Evolutionary conservation across 2,329 filamentous ascomycete genomes (phyloP).

Genomic region (Microcera coccophila): DNA sequence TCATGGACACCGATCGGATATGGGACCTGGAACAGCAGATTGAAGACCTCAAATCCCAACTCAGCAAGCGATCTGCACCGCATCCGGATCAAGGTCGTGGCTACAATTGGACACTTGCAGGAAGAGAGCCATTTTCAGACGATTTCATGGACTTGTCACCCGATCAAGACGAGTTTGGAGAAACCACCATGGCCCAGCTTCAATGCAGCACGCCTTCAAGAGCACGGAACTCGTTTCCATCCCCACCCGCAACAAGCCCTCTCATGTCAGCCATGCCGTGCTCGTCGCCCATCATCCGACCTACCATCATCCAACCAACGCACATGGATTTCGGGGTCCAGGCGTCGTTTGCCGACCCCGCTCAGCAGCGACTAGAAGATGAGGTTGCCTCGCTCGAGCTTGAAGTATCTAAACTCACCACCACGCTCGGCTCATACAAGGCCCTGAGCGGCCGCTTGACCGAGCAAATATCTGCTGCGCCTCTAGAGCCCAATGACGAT

Average conservation of each 20-base stretch:
- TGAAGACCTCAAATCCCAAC: conserved; percentile 32
- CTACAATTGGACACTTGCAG: conserved; percentile 51
- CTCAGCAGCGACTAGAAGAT: conserved; percentile 41
- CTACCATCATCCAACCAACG: conserved; percentile 15
- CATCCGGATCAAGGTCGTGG: conserved; percentile 24
- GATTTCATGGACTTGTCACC: conserved; percentile 40
- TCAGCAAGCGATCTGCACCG: conserved; percentile 24
- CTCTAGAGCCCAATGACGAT: conserved; percentile 6
- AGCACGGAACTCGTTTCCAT: conserved; percentile 47
- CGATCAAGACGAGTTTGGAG: conserved; percentile 44
- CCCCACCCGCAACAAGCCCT: conserved; percentile 54
- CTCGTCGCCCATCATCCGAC: conserved; percentile 16
- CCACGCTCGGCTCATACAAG: conserved; percentile 46
- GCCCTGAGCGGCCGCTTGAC: conserved; percentile 37
- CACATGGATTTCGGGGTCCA: conserved; percentile 38
- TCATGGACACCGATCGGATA: conserved; percentile 45
- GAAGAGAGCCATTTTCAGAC: conserved; percentile 43
- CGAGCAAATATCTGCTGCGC: conserved; percentile 30
- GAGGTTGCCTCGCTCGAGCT: conserved; percentile 47
- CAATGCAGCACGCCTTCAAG: conserved; percentile 49
- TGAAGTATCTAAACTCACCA: conserved; percentile 46
- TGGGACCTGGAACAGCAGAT: conserved; percentile 41
- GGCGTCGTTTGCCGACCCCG: conserved; percentile 38
- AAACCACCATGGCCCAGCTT: conserved; percentile 49
- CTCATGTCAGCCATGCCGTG: conserved; percentile 36